Base-by-base conservation (phyloP, 495 filamentous ascomycete species). In the Jackrogersella multiformis region DNA sequence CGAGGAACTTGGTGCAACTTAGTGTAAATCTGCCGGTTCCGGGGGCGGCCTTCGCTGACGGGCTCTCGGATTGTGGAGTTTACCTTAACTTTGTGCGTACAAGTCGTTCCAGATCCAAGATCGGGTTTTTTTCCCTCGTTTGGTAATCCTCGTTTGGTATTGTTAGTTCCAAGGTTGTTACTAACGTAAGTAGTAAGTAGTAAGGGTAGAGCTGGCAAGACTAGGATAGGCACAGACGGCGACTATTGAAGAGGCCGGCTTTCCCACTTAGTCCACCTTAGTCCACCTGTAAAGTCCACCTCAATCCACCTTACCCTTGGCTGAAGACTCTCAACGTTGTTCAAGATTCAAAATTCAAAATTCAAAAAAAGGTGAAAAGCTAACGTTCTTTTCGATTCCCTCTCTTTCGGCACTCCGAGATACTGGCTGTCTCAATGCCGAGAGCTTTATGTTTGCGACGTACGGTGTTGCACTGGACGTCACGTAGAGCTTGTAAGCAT, bases 91-190 rank as follows among this genome's bases (percentile, higher is more conserved):
- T 10, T 48, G 28, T 60, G 30, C 21, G 24, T 12, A 21, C 38
- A 42, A 58, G 9, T 51, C 20, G 58, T 61, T 55, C 66, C 56
- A 69, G 66, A 69, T 69, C 66, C 66, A 21, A 64, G 54, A 64
- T 69, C 66, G 46, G 24, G 20, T 61, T 45, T 61, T 41, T 57
- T 57, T 55, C 38, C 46, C 36, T 46, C 21, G n/a, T n/a, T n/a
- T n/a, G n/a, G n/a, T n/a, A n/a, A n/a, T n/a, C n/a, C n/a, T n/a
- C n/a, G n/a, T n/a, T n/a, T n/a, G n/a, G n/a, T n/a, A n/a, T n/a
- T n/a, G n/a, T n/a, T n/a, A n/a, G n/a, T n/a, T n/a, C n/a, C n/a
- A n/a, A n/a, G n/a, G n/a, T n/a, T n/a, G n/a, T n/a, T n/a, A n/a
- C n/a, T n/a, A n/a, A n/a, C n/a, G n/a, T n/a, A n/a, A n/a, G n/a